phyloP scores from a whole-genome alignment of 2,329 filamentous ascomycete genomes.

The Basipetospora chlamydospora region DNA sequence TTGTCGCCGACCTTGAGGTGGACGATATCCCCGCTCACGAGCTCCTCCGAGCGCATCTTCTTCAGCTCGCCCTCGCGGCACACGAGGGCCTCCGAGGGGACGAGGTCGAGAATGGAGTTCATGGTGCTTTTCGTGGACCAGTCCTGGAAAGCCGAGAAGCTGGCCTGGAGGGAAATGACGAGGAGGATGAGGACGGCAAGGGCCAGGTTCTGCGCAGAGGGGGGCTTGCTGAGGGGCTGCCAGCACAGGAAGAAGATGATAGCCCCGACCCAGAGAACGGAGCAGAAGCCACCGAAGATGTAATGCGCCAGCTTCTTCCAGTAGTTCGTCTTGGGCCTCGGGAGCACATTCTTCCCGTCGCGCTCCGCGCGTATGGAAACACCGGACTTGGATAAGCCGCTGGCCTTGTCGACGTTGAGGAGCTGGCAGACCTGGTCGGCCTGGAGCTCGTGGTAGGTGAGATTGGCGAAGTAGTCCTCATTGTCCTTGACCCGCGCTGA shows the following conservation, averaged over 20 bases:
- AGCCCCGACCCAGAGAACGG: slow-evolving; percentile 51
- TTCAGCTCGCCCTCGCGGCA: slow-evolving; percentile 35
- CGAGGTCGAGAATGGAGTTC: slow-evolving; percentile 66
- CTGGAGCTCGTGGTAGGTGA: slow-evolving; percentile 22
- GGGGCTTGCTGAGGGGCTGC: slow-evolving; percentile 59
- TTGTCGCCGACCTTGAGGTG: slow-evolving; percentile 58
- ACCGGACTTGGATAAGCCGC: slow-evolving; percentile 20
- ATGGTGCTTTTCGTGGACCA: slow-evolving; percentile 66
- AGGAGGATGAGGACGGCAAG: slow-evolving; percentile 58
- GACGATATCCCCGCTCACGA: slow-evolving; percentile 60
- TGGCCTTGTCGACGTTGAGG: slow-evolving; percentile 19
- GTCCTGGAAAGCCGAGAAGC: slow-evolving; percentile 58
- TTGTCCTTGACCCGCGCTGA: slow-evolving; percentile 16
- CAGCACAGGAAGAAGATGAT: slow-evolving; percentile 65
- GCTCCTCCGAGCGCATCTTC: slow-evolving; percentile 36
- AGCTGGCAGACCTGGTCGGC: slow-evolving; percentile 22
- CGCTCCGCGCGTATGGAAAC: slow-evolving; percentile 20
- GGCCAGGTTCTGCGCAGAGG: slow-evolving; percentile 53
- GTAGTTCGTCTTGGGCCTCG: slow-evolving; percentile 27
- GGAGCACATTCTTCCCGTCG: slow-evolving; percentile 26
- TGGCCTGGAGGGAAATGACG: slow-evolving; percentile 56
- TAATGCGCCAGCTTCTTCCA: slow-evolving; percentile 42
- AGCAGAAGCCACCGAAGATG: slow-evolving; percentile 65
- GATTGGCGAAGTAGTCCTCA: slow-evolving; percentile 27
- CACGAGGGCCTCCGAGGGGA: slow-evolving; percentile 55